Conservation (phyloP, 257 asterid genomes). For the Nicotiana otophora region DNA sequence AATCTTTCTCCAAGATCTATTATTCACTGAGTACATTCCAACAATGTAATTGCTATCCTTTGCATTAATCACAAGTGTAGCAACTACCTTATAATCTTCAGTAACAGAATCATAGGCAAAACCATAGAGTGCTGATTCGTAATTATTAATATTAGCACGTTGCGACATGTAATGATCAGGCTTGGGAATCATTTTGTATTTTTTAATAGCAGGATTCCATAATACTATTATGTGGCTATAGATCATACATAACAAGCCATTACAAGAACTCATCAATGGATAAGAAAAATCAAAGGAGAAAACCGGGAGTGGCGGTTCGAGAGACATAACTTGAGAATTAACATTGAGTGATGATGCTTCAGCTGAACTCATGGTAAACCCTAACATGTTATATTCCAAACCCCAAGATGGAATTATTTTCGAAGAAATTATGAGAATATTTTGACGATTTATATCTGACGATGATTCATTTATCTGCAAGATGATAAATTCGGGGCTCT, state of each 20-base stretch:
- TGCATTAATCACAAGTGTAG: neutral
- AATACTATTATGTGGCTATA: neutral
- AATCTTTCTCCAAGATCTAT: neutral
- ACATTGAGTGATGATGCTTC: neutral
- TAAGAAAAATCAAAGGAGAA: neutral
- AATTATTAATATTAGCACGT: accelerated
- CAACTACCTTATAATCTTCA: neutral
- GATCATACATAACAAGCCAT: neutral
- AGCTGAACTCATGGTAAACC: neutral
- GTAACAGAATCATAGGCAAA: neutral
- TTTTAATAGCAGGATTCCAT: neutral
- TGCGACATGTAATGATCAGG: neutral
- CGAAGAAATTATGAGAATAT: neutral
- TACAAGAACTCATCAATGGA: neutral
- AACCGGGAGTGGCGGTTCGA: neutral
- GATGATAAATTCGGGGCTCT: too few species aligned
- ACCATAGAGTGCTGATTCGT: neutral
- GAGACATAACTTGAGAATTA: neutral
- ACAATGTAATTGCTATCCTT: neutral
- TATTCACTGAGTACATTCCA: neutral
- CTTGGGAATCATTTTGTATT: neutral
- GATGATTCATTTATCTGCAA: too few species aligned
- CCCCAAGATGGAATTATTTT: neutral
- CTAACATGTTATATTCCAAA: neutral
- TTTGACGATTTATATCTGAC: neutral